Evolutionary conservation across 192 early-diverging fungal species (phyloP).

Genomic region (Entomortierella chlamydospora): DNA sequence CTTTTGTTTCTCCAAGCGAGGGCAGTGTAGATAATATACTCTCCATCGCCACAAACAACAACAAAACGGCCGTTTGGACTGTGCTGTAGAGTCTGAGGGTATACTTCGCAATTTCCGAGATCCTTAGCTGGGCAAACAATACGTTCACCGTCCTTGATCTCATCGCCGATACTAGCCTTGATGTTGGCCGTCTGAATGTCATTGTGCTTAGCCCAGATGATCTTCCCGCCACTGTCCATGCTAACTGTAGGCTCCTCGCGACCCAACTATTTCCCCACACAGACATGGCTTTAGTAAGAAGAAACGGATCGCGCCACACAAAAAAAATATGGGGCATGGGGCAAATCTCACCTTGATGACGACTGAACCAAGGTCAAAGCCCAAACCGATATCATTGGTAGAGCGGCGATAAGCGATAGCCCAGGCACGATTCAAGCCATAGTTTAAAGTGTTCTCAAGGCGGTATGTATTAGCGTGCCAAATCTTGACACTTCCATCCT

Average conservation of each 20-base stretch:
- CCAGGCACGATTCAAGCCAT: conserved; percentile 98
- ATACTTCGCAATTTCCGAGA: conserved; percentile 98
- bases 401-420: conserved; percentile 87
- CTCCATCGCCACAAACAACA: conserved; percentile 99
- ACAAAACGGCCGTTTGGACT: conserved; percentile 97
- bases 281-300: not conserved
- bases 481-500: conserved; percentile 95
- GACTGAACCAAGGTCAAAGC: conserved; percentile 96
- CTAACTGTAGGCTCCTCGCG: conserved; percentile 95
- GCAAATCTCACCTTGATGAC: conserved; percentile 75
- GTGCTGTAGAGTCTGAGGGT: conserved; percentile 95
- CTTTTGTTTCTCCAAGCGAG: conserved; percentile 99
- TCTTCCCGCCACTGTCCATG: conserved; percentile 97
- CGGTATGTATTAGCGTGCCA: conserved; percentile 99
- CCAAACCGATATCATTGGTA: conserved; percentile 94
- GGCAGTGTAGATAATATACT: conserved; percentile 99
- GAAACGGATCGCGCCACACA: not conserved
- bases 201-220: conserved; percentile 98
- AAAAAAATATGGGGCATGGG: not conserved
- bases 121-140: conserved; percentile 90
- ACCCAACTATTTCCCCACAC: conserved; percentile 66
- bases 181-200: conserved; percentile 97
- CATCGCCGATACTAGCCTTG: conserved; percentile 84
- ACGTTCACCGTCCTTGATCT: conserved; percentile 94
- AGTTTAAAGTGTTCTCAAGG: conserved; percentile 96